These are phyloP conservation scores for Cadophora malorum DNA, from an alignment of 2,329 filamentous ascomycete species.

Conservation along the genomic window DNA sequence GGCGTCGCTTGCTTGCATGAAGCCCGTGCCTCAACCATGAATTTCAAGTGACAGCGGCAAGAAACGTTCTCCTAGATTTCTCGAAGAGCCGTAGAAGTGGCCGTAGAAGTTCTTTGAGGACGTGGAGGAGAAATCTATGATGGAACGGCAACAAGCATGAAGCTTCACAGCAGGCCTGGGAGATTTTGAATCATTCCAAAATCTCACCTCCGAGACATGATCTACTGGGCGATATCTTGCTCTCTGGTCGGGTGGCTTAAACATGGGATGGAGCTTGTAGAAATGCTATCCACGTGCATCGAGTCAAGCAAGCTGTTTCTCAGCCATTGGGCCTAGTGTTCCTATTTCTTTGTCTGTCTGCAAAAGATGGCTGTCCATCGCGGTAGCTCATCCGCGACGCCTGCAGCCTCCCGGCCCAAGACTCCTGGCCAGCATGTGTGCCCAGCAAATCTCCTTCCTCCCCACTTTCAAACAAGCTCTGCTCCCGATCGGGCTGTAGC, in stretches of 20 bases:
- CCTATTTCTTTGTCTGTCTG: constrained; percentile 55
- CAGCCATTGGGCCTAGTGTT: constrained; percentile 31
- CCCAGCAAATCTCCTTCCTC: constrained; percentile 35
- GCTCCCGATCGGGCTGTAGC: constrained; percentile 42
- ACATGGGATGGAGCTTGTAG: constrained; percentile 30
- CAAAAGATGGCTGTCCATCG: constrained; percentile 41
- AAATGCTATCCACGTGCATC: constrained; percentile 57
- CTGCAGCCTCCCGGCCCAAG: constrained; percentile 54
- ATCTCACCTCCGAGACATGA: constrained; percentile 23
- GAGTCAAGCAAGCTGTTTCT: constrained; percentile 55
- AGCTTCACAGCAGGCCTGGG: constrained; percentile 29
- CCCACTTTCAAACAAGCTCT: constrained; percentile 44
- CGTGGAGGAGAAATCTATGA: constrained; percentile 37
- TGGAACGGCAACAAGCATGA: constrained; percentile 41
- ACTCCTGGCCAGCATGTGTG: constrained; percentile 42
- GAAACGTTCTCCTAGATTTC: constrained; percentile 46
- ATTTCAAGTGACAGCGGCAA: constrained; percentile 51
- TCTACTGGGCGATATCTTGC: constrained; percentile 22
- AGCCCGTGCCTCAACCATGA: constrained; percentile 35
- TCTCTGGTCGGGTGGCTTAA: constrained; percentile 21
- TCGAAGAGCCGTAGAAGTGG: constrained; percentile 50
- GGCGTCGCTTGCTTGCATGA: constrained; percentile 42
- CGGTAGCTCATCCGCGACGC: constrained; percentile 50
- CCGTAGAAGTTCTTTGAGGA: constrained; percentile 45
- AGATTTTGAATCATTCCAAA: constrained; percentile 24